phyloP scores from a whole-genome alignment of 31 red algal genomes.

The Bonnemaisonia californica region DNA sequence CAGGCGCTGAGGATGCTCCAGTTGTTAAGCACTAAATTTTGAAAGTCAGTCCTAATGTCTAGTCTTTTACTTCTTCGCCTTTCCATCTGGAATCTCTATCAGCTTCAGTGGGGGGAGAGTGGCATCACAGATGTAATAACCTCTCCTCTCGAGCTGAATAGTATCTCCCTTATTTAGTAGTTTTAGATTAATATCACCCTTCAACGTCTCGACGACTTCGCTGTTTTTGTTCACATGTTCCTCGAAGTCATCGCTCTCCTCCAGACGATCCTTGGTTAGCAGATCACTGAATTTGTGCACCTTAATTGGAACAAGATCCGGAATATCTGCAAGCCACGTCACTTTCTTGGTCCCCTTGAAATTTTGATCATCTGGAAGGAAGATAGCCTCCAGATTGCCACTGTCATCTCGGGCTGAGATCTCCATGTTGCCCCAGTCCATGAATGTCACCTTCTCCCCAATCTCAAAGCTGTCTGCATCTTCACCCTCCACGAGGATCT shows the following conservation, averaged over 20 bases:
- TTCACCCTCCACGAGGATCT: conserved; percentile 82
- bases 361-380: conserved; percentile 89
- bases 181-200: conserved; percentile 90
- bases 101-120: conserved; percentile 64
- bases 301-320: conserved; percentile 82
- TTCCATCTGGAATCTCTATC: conserved; percentile 94
- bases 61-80: neutral
- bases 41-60: too few species aligned
- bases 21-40: too few species aligned
- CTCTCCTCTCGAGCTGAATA: conserved; percentile 96
- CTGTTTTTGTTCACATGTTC: conserved; percentile 69
- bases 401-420: conserved; percentile 54
- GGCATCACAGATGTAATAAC: conserved; percentile 94
- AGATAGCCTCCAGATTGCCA: conserved; percentile 62
- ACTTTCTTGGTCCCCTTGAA: conserved; percentile 99
- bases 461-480: conserved; percentile 81
- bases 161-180: conserved; percentile 84
- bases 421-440: conserved; percentile 98
- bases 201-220: conserved; percentile 45
- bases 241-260: conserved; percentile 93
- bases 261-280: conserved; percentile 94
- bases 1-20: too few species aligned
- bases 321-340: conserved; percentile 91
- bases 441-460: conserved; percentile 94
- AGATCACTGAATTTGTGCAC: conserved; percentile 84